A percentile compares a stretch with the other conserved stretches of the same genome.
Evolutionary conservation across 2,329 filamentous ascomycete species (phyloP).

Genomic region (Cercospora sp.): DNA sequence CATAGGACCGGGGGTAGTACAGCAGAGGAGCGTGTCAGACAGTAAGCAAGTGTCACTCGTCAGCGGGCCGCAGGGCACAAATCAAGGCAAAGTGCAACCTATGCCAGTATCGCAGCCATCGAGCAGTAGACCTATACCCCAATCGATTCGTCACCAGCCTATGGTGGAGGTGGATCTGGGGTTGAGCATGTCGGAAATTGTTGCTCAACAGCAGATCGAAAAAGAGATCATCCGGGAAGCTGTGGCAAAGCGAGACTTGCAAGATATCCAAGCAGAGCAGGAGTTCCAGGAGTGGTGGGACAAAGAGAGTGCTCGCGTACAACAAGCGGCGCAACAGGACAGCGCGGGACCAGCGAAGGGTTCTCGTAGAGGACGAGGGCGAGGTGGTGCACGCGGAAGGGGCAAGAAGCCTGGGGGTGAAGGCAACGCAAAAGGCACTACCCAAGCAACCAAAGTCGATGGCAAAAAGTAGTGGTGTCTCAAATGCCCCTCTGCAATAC

Average conservation of each 20-base stretch:
- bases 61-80: not conserved
- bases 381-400: slow-evolving; percentile 21
- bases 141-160: slow-evolving; percentile 54
- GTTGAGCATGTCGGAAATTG: slow-evolving; percentile 81
- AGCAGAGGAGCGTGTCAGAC: slow-evolving; percentile 20
- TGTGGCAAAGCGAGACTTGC: slow-evolving; percentile 79
- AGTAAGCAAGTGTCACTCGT: slow-evolving; percentile 20
- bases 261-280: slow-evolving; percentile 96
- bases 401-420: slow-evolving; percentile 20
- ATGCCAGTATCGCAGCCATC: slow-evolving; percentile 30
- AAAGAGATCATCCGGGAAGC: slow-evolving; percentile 81
- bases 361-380: slow-evolving; percentile 24
- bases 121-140: slow-evolving; percentile 43
- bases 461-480: not conserved
- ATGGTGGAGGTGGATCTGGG: slow-evolving; percentile 66
- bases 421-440: slow-evolving; percentile 1
- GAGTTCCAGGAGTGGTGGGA: slow-evolving; percentile 98
- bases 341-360: slow-evolving; percentile 21
- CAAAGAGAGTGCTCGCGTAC: slow-evolving; percentile 70
- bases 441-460: not conserved
- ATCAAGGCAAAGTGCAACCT: slow-evolving; percentile 3
- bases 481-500: not conserved
- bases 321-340: slow-evolving; percentile 32
- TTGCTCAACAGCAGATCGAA: slow-evolving; percentile 80
- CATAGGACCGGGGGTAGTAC: not conserved